These are phyloP conservation scores for Pulicaria dysenterica DNA, from an alignment of 129 eudicot genomes.

Conservation along the genomic window DNA sequence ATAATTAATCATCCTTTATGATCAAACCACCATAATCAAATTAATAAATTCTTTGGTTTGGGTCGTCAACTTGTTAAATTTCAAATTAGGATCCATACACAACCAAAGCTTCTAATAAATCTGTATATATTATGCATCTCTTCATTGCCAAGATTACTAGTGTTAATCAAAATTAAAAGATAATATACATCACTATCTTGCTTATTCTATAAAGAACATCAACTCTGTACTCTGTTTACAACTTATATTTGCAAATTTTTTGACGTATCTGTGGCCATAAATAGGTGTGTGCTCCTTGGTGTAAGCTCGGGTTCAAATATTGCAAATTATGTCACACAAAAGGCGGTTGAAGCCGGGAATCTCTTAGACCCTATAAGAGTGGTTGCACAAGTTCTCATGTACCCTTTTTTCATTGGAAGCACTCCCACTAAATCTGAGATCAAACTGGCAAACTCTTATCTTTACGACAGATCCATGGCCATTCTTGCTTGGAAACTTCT, in stretches of 20 bases:
- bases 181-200: neutral
- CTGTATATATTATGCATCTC: no score
- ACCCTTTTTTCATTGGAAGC: constrained; percentile 82
- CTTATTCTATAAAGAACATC: neutral
- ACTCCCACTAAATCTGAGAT: constrained; percentile 82
- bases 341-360: constrained; percentile 66
- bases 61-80: neutral
- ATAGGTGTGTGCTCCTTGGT: constrained; percentile 89
- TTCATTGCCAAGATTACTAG: no score
- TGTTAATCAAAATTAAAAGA: no score
- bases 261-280: constrained; percentile 11
- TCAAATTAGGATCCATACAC: constrained; percentile 11
- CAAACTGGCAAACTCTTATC: constrained; percentile 64
- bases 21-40: neutral
- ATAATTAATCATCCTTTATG: neutral
- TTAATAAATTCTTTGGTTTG: neutral
- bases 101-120: neutral
- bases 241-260: neutral
- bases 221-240: neutral
- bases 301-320: constrained; percentile 89
- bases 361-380: constrained; percentile 76
- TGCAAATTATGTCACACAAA: constrained; percentile 70
- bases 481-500: constrained; percentile 79
- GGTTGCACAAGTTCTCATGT: constrained; percentile 90
- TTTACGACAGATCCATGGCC: constrained; percentile 66